Base-by-base conservation (phyloP, 441 rosid species). In the Melastoma candidum region DNA sequence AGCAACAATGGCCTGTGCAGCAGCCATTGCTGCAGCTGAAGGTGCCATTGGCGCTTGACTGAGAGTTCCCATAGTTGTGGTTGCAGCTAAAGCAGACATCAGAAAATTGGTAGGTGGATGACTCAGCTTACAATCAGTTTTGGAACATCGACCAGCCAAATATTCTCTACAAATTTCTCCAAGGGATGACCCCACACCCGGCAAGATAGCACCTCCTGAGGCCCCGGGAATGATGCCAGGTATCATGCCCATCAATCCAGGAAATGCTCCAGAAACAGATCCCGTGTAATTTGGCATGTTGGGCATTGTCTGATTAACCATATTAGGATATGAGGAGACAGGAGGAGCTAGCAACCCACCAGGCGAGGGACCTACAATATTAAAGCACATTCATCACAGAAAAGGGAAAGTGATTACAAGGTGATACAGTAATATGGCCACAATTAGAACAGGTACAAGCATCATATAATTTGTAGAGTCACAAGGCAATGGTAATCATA, bases 21-120 rank as follows among this genome's bases (percentile, higher is more conserved):
- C 97, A 79, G 96, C 97, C 99, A 90, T 94, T 53, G 99, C 99
- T 60, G 97, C 99, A 39, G 97, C 96, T 27, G 99, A 94, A 75
- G 97, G 97, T 11, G 99, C 94, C 96, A 90, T 90, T 41, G 97
- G 97, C 29, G 83, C 95, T 77, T 87, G 96, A 73, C 92, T 90
- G 12, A 83, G 73, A 61, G 76, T 82, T 59, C 96, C 88, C 93
- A 87, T 81, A 62, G 82, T 67, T 14, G 97, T 83, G 17, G 97
- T 79, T 56, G 96, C 94, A 66, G 95, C 90, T 59, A 87, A 81
- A 14, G 95, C 95, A 61, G 94, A 79, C 97, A 87, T 90, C 68
- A 85, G 75, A 77, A 85, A 73, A 67, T 82, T 85, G 65, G 87
- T 96, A 4, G 96, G 95, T 8, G 97, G 99, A 50, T 94, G 99